Conservation (phyloP, 345 rosid genomes). For the Alliaria petiolata region DNA sequence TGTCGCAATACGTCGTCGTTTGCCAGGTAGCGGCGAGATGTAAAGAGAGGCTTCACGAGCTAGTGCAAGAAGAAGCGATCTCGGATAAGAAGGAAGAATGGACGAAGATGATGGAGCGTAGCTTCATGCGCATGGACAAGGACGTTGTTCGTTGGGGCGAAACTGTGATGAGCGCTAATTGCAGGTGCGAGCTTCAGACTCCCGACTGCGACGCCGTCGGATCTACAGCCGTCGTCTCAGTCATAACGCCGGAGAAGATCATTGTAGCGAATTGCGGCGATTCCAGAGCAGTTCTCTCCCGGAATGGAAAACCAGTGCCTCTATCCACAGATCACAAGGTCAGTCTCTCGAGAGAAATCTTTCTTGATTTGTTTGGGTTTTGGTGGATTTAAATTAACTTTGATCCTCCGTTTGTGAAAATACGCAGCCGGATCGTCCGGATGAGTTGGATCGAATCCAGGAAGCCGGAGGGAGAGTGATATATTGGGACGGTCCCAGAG, state of each 20-base stretch:
- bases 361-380: background rate
- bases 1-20: background rate
- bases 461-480: slow-evolving; percentile 86
- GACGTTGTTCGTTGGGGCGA: slow-evolving; percentile 38
- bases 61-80: slow-evolving; percentile 48
- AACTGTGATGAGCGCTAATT: slow-evolving; percentile 23
- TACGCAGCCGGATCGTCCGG: slow-evolving; percentile 87
- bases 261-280: slow-evolving; percentile 90
- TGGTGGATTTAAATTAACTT: background rate
- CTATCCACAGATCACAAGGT: slow-evolving; percentile 92
- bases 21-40: slow-evolving; percentile 58
- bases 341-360: background rate
- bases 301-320: slow-evolving; percentile 66
- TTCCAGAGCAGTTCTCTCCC: slow-evolving; percentile 85
- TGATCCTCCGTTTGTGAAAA: background rate
- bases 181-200: slow-evolving; percentile 65
- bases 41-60: slow-evolving; percentile 57
- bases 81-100: slow-evolving; percentile 38
- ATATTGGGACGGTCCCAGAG: slow-evolving; percentile 87
- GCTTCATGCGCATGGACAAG: slow-evolving; percentile 64
- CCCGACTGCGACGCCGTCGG: slow-evolving; percentile 83
- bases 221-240: slow-evolving; percentile 80
- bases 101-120: slow-evolving; percentile 52
- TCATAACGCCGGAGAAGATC: slow-evolving; percentile 62
- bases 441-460: slow-evolving; percentile 69